Evolutionary conservation across 164 flowering plant genomes (phyloP).

Genomic region (Aristolochia californica): DNA sequence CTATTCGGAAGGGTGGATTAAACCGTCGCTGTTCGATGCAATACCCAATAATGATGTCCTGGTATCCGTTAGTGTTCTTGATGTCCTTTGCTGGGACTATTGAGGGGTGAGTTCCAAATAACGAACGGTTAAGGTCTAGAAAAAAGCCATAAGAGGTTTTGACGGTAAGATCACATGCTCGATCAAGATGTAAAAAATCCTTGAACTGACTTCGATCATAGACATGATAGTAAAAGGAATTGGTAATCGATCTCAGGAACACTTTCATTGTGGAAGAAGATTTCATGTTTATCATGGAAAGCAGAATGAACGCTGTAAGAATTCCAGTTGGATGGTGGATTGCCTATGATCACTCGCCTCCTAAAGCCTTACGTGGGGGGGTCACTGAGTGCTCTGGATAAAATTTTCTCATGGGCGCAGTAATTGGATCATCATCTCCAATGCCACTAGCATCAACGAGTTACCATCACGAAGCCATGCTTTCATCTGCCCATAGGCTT

Average conservation of each 20-base stretch:
- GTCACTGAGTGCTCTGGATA: conserved; percentile 36
- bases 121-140: conserved; percentile 54
- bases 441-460: too few relatives aligned
- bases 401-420: conserved; percentile 51
- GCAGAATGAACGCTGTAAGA: conserved; percentile 41
- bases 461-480: too few relatives aligned
- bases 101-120: conserved; percentile 43
- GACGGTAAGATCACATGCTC: conserved; percentile 21
- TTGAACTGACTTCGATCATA: background rate
- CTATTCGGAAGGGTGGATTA: too few relatives aligned
- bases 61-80: conserved; percentile 38
- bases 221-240: background rate
- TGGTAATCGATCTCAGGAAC: conserved; percentile 20
- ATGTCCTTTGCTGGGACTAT: conserved; percentile 11
- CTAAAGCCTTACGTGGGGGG: conserved; percentile 48
- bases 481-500: too few relatives aligned
- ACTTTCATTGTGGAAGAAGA: conserved; percentile 40
- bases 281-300: conserved; percentile 34
- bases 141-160: conserved; percentile 31
- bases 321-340: conserved; percentile 71
- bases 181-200: background rate
- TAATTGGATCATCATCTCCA: too few relatives aligned
- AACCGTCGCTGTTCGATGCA: too few relatives aligned
- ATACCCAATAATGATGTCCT: background rate
- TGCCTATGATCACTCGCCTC: conserved; percentile 40